phyloP scores from a whole-genome alignment of 768 basidiomycete genomes.

The Pholiota microspora region DNA sequence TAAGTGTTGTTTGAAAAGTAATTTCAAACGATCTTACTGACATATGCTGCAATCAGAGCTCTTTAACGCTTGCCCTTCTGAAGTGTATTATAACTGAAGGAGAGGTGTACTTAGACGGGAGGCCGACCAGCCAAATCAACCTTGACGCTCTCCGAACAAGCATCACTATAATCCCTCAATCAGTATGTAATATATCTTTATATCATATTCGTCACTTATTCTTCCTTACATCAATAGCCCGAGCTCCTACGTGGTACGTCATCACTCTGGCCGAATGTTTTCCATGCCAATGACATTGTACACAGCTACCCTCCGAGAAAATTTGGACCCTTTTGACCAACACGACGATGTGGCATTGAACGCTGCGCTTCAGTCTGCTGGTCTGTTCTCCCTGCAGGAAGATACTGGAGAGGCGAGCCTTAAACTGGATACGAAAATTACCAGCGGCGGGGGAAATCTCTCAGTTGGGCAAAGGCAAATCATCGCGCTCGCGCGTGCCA shows the following conservation, averaged over 20 bases:
- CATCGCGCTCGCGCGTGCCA: conserved; percentile 61
- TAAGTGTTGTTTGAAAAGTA: background rate
- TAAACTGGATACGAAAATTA: conserved; percentile 42
- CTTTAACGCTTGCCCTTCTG: conserved; percentile 45
- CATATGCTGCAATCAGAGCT: conserved; percentile 17
- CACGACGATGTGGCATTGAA: conserved; percentile 46
- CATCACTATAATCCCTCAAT: conserved; percentile 55
- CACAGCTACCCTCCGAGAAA: conserved; percentile 56
- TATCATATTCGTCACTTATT: background rate
- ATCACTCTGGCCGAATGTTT: too few relatives aligned
- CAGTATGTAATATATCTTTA: conserved; percentile 21
- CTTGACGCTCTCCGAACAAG: conserved; percentile 50
- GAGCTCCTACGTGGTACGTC: conserved; percentile 46
- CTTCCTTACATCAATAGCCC: conserved; percentile 16
- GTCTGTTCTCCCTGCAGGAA: conserved; percentile 33
- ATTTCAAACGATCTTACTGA: background rate
- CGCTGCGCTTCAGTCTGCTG: conserved; percentile 37
- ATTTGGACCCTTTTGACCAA: conserved; percentile 62
- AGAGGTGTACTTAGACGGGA: conserved; percentile 48
- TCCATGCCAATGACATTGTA: conserved; percentile 7
- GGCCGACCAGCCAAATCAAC: conserved; percentile 44
- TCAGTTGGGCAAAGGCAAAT: conserved; percentile 76
- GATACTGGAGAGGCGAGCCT: conserved; percentile 47
- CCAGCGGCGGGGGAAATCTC: conserved; percentile 65
- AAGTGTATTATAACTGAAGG: conserved; percentile 53